Evolutionary conservation across 2,329 filamentous ascomycete genomes (phyloP).

Genomic region (Cadophora luteo-olivacea): DNA sequence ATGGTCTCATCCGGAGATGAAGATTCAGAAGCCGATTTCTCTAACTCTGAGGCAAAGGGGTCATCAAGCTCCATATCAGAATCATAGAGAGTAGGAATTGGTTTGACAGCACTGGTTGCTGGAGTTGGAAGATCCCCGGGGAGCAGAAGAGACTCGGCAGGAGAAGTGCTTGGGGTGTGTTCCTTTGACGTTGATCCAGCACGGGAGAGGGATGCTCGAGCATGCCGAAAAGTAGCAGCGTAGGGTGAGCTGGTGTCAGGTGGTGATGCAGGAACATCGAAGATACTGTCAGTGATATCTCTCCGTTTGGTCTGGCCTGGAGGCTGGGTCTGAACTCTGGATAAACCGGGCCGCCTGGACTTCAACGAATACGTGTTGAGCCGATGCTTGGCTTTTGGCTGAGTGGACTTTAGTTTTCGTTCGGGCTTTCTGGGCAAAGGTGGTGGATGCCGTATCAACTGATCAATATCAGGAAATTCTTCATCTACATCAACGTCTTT

Average conservation of each 20-base stretch:
- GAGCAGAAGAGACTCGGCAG: constrained; percentile 21
- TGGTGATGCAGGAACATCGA: constrained; percentile 50
- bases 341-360: constrained; percentile 37
- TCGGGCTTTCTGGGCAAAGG: constrained; percentile 1
- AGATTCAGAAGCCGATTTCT: constrained; percentile 14
- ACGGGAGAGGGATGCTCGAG: constrained; percentile 26
- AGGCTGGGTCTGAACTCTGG: constrained; percentile 34
- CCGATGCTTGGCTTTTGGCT: constrained; percentile 10
- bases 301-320: neutral
- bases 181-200: constrained; percentile 33
- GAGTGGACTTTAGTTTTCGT: neutral
- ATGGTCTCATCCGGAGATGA: constrained; percentile 42
- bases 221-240: constrained; percentile 12
- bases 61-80: constrained; percentile 36
- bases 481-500: constrained; percentile 34
- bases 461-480: constrained; percentile 43
- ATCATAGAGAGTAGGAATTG: constrained; percentile 29
- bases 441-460: constrained; percentile 31
- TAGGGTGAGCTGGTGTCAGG: constrained; percentile 48
- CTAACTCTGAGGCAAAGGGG: constrained; percentile 33
- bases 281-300: constrained; percentile 36
- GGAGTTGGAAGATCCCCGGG: constrained; percentile 38
- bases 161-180: constrained; percentile 27
- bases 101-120: constrained; percentile 41
- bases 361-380: constrained; percentile 37